Evolutionary conservation across 1,284 basidiomycete species (phyloP).

Genomic region (Sanguinoderma infundibulare): DNA sequence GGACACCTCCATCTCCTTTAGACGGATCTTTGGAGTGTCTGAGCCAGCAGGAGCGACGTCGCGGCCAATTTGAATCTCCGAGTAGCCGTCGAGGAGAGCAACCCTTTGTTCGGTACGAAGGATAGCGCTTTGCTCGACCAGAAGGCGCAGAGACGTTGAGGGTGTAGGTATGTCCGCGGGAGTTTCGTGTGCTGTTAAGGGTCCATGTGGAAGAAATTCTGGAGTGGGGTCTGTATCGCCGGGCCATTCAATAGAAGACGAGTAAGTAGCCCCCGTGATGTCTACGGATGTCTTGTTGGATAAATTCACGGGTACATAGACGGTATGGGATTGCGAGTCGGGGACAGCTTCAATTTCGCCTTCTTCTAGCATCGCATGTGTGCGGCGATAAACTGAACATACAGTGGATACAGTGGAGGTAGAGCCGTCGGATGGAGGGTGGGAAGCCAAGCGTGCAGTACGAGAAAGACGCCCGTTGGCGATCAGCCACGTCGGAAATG

Average conservation of each 20-base stretch:
- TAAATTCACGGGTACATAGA: not conserved
- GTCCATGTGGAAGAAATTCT: not conserved
- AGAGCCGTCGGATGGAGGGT: not conserved
- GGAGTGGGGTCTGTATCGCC: slow-evolving; percentile 35
- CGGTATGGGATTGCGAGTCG: not conserved
- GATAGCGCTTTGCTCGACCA: slow-evolving; percentile 54
- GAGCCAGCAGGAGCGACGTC: slow-evolving; percentile 56
- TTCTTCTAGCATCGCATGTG: slow-evolving; percentile 15
- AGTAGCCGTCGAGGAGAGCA: slow-evolving; percentile 64
- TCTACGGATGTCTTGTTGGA: slow-evolving; percentile 19
- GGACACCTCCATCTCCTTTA: slow-evolving; percentile 83
- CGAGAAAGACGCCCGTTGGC: slow-evolving; percentile 7
- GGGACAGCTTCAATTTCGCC: slow-evolving; percentile 10
- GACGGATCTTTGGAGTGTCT: slow-evolving; percentile 62
- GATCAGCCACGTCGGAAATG: slow-evolving; percentile 19
- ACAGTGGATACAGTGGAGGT: not conserved
- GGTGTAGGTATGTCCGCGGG: not conserved
- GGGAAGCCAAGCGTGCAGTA: not conserved
- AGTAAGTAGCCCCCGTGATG: slow-evolving; percentile 39
- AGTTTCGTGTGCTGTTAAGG: not conserved
- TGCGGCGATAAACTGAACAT: not conserved
- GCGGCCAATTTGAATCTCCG: slow-evolving; percentile 72
- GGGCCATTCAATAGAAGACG: slow-evolving; percentile 63
- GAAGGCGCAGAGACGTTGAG: slow-evolving; percentile 53
- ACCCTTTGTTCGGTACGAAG: slow-evolving; percentile 54